Conservation (phyloP, 305 asterid genomes). For the Solanum hybrid region DNA sequence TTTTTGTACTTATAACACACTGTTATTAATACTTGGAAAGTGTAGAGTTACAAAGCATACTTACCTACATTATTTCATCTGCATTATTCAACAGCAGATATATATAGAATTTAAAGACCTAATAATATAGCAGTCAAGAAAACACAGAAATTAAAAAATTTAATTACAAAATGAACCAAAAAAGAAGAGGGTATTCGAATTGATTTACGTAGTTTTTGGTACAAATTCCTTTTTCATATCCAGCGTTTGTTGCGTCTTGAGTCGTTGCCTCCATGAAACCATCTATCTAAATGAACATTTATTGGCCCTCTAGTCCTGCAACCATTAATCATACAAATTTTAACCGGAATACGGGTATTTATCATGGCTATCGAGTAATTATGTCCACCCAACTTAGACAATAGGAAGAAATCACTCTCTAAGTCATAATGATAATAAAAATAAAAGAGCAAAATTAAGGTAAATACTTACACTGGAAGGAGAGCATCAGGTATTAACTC, state of each 20-base stretch:
- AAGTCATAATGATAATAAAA: neutral
- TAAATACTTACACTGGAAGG: conserved; percentile 3
- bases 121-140: neutral
- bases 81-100: neutral
- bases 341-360: neutral
- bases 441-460: neutral
- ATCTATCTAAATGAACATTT: conserved; percentile 5
- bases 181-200: neutral
- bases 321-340: neutral
- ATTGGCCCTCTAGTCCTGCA: conserved; percentile 3
- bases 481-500: conserved; percentile 3
- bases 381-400: neutral
- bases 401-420: neutral
- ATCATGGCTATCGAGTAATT: neutral
- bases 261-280: neutral
- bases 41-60: neutral
- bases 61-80: neutral
- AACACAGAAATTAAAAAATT: neutral
- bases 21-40: neutral
- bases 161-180: neutral
- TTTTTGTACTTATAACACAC: neutral
- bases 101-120: neutral
- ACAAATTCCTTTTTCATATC: neutral
- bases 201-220: neutral
- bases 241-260: conserved; percentile 6